A percentile compares a stretch with the other conserved stretches of the same genome.
phyloP scores from a whole-genome alignment of 1,284 basidiomycete genomes.

The Anthracocystis setariae region DNA sequence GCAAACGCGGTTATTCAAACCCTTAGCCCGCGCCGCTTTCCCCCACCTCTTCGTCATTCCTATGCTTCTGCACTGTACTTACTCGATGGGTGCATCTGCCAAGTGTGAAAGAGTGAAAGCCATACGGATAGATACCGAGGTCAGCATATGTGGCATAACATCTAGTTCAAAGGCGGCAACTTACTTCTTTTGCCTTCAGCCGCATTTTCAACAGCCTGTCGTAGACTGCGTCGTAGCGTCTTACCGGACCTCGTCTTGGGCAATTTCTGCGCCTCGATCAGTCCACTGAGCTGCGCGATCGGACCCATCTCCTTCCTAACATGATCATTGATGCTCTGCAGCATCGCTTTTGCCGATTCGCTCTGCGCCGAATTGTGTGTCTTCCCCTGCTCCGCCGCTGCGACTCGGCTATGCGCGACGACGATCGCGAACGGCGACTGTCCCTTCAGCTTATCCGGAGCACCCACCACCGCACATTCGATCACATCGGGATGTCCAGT shows the following conservation, averaged over 20 bases:
- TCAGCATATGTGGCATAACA: background rate
- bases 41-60: background rate
- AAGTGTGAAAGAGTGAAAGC: background rate
- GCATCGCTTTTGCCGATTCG: slow-evolving; percentile 38
- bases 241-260: slow-evolving; percentile 65
- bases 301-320: slow-evolving; percentile 60
- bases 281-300: slow-evolving; percentile 54
- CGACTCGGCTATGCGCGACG: slow-evolving; percentile 37
- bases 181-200: slow-evolving; percentile 47
- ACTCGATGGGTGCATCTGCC: slow-evolving; percentile 45
- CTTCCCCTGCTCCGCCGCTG: slow-evolving; percentile 23
- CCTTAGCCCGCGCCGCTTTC: too few relatives aligned
- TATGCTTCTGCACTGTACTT: slow-evolving; percentile 7
- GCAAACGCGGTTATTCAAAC: slow-evolving; percentile 1
- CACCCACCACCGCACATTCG: slow-evolving; percentile 65
- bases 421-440: slow-evolving; percentile 64
- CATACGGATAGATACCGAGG: background rate
- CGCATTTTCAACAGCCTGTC: slow-evolving; percentile 58
- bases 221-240: slow-evolving; percentile 50
- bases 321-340: slow-evolving; percentile 60
- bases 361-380: slow-evolving; percentile 25
- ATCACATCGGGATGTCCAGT: slow-evolving; percentile 45
- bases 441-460: slow-evolving; percentile 63
- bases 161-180: slow-evolving; percentile 4
- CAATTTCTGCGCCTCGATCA: slow-evolving; percentile 53